phyloP scores from a whole-genome alignment of 2,329 filamentous ascomycete genomes.

The Trichophyton benhamiae region DNA sequence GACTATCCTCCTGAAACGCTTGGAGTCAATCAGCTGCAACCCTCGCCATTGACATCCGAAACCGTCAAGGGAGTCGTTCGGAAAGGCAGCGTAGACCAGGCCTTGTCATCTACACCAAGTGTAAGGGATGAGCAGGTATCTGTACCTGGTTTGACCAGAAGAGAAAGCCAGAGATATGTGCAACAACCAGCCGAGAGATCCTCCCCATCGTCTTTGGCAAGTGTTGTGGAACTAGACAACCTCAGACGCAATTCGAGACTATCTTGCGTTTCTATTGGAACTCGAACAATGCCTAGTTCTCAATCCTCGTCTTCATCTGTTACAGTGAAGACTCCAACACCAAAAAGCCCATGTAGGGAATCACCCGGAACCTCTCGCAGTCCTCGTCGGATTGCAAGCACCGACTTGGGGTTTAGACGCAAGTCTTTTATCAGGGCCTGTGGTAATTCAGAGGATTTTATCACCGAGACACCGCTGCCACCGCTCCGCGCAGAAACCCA shows the following conservation, averaged over 20 bases:
- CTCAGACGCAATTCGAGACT: slow-evolving; percentile 15
- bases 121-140: neutral
- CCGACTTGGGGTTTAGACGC: neutral
- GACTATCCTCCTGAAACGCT: slow-evolving; percentile 29
- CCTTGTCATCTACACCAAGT: neutral
- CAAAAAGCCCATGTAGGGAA: slow-evolving; percentile 4
- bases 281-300: slow-evolving; percentile 18
- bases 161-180: slow-evolving; percentile 15
- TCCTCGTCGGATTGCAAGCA: neutral
- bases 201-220: slow-evolving; percentile 15
- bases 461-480: slow-evolving; percentile 15
- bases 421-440: slow-evolving; percentile 4
- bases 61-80: neutral
- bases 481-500: slow-evolving; percentile 19
- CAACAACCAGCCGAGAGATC: slow-evolving; percentile 14
- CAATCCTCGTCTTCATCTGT: slow-evolving; percentile 19
- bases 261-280: slow-evolving; percentile 16
- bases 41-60: neutral
- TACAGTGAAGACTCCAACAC: slow-evolving; percentile 14
- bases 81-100: neutral
- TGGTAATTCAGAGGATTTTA: slow-evolving; percentile 7
- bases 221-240: slow-evolving; percentile 15
- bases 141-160: slow-evolving; percentile 5
- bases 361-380: slow-evolving; percentile 5
- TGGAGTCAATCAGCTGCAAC: slow-evolving; percentile 9